A percentile compares a stretch with the other conserved stretches of the same genome.
These are phyloP conservation scores for Didymella segeticola DNA, from an alignment of 2,329 filamentous ascomycete species.

Conservation along the genomic window DNA sequence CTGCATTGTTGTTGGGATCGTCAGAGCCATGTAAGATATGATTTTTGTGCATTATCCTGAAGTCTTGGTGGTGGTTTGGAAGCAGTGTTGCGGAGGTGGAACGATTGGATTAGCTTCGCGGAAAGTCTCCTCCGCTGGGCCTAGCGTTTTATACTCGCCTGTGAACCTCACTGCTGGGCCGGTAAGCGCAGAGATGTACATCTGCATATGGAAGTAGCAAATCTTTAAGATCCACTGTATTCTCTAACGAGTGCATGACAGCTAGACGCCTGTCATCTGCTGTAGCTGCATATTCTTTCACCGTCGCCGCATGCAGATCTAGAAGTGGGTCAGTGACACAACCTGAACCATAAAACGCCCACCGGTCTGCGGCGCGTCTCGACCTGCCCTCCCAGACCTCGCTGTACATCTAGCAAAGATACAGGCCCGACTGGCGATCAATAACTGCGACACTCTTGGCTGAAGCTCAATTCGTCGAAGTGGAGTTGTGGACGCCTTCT, in stretches of 20 bases:
- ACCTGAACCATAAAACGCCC: not conserved
- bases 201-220: constrained; percentile 10
- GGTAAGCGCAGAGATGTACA: constrained; percentile 1
- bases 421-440: not conserved
- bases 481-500: not conserved
- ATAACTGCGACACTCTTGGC: not conserved
- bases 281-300: not conserved
- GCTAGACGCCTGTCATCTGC: constrained; percentile 1
- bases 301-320: not conserved
- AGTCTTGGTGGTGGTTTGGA: constrained; percentile 1
- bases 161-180: constrained; percentile 12
- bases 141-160: constrained; percentile 5
- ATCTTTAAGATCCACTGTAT: not conserved
- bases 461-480: not conserved
- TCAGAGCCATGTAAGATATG: not conserved
- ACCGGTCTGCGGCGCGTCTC: not conserved
- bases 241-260: not conserved
- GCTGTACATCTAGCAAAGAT: not conserved
- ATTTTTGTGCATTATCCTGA: not conserved
- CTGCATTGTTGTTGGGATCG: not conserved
- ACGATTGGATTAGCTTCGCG: constrained; percentile 6
- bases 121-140: not conserved
- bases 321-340: constrained; percentile 3
- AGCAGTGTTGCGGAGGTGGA: not conserved
- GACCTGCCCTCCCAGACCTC: not conserved